Evolutionary conservation across 2,329 filamentous ascomycete species (phyloP), one percentile per base, ranked within the genome.

Genomic region (Trichophyton verrucosum): DNA sequence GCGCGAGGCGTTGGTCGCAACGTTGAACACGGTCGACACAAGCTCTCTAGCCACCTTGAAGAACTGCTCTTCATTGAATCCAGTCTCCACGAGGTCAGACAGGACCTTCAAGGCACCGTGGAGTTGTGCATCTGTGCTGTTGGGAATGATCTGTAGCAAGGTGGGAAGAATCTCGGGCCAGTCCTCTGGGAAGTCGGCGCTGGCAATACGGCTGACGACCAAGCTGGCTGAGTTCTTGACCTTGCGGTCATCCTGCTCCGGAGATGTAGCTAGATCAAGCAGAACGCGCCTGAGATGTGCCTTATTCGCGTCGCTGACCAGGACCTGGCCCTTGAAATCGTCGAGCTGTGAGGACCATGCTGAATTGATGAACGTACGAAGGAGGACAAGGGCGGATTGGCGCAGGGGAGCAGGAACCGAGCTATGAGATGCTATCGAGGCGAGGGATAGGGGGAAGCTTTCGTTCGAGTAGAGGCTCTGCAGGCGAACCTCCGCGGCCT

Each of bases 31-130:
- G 58, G 87, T 85, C 68, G 86, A 87, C 70, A 96, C 86, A 62
- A 99, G 87, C 68, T 95, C 87, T 42, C 86, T 81, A 7, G 92
- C 94, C 67, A 95, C 89, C 62, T 82, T 82, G 73, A 97, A 96
- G 80, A 99, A 99, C 68, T 96, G 91, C 64, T 91, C 88, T 71
- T 97, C 92, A 70, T 86, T 95, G 73, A 99, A 82, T 66, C 89
- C 91, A 70, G 96, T 92, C 64, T 97, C 91, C 27, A 99, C 89
- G 53, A 99, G 80, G 73, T 97, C 92, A 66, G 84, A 81, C 51
- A 99, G 82, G 24, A 97, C 91, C 71, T 88, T 88, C 63, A 99
- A 79, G 7, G 92, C 89, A 59, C 94, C 94, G 72, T 96, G 91
- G 57, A 96, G 78, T 71, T 96, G 91, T 55, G 80, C 78, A 68